Conservation (phyloP, 2,329 filamentous ascomycete species). For the Fusarium gaditjirri region DNA sequence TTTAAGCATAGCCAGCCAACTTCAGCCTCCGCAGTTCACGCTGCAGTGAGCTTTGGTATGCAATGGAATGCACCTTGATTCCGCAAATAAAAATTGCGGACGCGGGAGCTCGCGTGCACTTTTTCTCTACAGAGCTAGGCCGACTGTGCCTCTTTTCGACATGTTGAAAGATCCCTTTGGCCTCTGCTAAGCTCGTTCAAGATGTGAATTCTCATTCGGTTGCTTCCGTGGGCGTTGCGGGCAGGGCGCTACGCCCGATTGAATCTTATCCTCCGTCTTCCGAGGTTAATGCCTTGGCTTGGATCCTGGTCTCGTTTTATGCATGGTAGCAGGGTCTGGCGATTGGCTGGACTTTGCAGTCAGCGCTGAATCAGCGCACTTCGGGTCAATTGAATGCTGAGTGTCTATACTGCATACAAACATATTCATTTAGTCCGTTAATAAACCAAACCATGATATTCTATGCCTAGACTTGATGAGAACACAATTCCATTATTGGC, state of each 20-base stretch:
- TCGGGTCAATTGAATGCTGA: not conserved
- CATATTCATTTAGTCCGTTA: not conserved
- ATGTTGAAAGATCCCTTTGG: not conserved
- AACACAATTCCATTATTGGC: not conserved
- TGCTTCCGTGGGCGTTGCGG: not conserved
- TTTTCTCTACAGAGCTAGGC: not conserved
- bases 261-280: not conserved
- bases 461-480: not conserved
- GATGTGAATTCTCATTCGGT: not conserved
- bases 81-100: no score
- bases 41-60: not conserved
- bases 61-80: not conserved
- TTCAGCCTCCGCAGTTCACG: no score
- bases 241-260: not conserved
- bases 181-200: not conserved
- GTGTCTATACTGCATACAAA: not conserved
- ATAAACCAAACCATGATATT: not conserved
- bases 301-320: not conserved
- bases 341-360: not conserved
- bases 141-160: not conserved
- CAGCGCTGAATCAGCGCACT: not conserved
- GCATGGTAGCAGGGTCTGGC: not conserved
- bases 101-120: not conserved
- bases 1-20: not conserved
- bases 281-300: not conserved